Evolutionary conservation across 1,284 basidiomycete species (phyloP).

Genomic region (Rhizoctonia solani): DNA sequence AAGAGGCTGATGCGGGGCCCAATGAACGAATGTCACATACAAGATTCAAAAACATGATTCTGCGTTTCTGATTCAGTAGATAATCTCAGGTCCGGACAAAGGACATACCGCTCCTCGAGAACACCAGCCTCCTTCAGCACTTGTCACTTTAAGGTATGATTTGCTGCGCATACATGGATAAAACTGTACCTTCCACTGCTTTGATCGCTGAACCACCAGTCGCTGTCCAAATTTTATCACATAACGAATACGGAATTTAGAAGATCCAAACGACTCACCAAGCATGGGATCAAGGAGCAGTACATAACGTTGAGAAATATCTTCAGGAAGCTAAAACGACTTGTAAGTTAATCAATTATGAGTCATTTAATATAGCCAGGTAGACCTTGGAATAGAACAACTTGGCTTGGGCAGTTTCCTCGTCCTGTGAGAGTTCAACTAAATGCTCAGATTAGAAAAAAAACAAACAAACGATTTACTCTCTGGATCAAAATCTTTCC

Average conservation of each 20-base stretch:
- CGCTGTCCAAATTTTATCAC: slow-evolving; percentile 54
- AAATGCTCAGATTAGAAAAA: background rate
- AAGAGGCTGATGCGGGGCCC: too few species aligned
- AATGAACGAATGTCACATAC: too few species aligned
- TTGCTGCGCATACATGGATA: slow-evolving; percentile 28
- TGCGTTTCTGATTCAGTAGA: slow-evolving; percentile 61
- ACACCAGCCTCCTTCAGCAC: slow-evolving; percentile 91
- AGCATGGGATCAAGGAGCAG: slow-evolving; percentile 98
- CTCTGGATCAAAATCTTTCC: slow-evolving; percentile 95
- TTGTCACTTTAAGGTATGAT: slow-evolving; percentile 33
- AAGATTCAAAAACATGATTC: slow-evolving; percentile 96
- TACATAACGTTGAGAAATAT: slow-evolving; percentile 90
- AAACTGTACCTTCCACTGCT: slow-evolving; percentile 71
- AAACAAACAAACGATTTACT: slow-evolving; percentile 50
- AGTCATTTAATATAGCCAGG: background rate
- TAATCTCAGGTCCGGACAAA: background rate
- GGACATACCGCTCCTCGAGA: slow-evolving; percentile 45
- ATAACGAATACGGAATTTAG: too few species aligned
- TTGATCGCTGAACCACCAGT: slow-evolving; percentile 98
- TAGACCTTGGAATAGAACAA: slow-evolving; percentile 80
- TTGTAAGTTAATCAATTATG: background rate
- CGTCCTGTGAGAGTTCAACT: slow-evolving; percentile 61
- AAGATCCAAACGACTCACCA: slow-evolving; percentile 55
- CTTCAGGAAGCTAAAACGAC: slow-evolving; percentile 79
- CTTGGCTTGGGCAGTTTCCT: slow-evolving; percentile 88